These are phyloP conservation scores for Postia placenta DNA, from an alignment of 768 basidiomycete species.

Conservation along the genomic window DNA sequence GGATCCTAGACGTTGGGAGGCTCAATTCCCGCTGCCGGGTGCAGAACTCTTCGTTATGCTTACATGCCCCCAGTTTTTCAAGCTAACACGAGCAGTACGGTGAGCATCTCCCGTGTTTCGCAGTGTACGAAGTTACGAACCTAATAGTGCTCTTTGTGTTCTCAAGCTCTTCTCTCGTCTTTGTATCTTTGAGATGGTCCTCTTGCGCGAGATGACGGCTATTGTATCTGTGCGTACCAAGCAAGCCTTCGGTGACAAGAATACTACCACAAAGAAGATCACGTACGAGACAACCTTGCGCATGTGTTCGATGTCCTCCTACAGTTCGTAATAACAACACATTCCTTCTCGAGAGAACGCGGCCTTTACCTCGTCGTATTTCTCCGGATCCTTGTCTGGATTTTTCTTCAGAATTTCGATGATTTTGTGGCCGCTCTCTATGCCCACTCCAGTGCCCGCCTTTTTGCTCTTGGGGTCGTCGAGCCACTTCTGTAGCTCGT, in stretches of 20 bases:
- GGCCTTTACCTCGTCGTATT: slow-evolving; percentile 23
- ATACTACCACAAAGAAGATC: background rate
- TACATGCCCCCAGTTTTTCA: slow-evolving; percentile 31
- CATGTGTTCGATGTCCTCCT: slow-evolving; percentile 29
- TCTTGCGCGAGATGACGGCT: slow-evolving; percentile 28
- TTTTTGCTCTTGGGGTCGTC: slow-evolving; percentile 24
- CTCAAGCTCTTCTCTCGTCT: slow-evolving; percentile 24
- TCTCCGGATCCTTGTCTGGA: slow-evolving; percentile 22
- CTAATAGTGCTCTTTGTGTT: slow-evolving; percentile 28
- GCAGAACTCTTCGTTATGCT: background rate
- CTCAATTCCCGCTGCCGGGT: background rate
- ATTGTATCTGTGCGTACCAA: slow-evolving; percentile 17
- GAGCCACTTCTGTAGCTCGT: slow-evolving; percentile 28
- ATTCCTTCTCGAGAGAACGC: too few relatives aligned
- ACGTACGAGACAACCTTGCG: slow-evolving; percentile 23
- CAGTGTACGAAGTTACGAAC: slow-evolving; percentile 10
- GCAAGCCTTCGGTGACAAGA: background rate
- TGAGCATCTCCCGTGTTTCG: background rate
- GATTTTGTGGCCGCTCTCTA: slow-evolving; percentile 29
- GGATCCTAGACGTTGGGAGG: slow-evolving; percentile 26
- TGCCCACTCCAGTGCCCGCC: slow-evolving; percentile 27
- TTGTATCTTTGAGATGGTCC: slow-evolving; percentile 25
- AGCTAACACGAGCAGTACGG: slow-evolving; percentile 8
- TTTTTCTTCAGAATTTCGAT: slow-evolving; percentile 29
- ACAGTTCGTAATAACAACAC: background rate